A percentile compares a stretch with the other conserved stretches of the same genome.
Evolutionary conservation across 768 basidiomycete species (phyloP).

Genomic region (Kwoniella botswanensis): DNA sequence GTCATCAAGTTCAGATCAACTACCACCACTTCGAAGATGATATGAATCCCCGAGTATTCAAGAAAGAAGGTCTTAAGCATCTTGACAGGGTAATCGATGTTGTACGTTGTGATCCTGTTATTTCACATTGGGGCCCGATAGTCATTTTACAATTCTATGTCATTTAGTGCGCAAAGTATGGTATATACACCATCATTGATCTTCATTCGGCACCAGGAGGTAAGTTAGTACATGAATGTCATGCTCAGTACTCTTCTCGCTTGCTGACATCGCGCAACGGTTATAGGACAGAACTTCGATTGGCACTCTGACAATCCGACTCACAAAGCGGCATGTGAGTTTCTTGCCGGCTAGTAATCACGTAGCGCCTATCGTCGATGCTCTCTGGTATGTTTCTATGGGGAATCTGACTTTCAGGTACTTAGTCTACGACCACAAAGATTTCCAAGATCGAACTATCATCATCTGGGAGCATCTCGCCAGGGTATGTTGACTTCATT

Average conservation of each 20-base stretch:
- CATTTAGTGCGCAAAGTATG: conserved; percentile 68
- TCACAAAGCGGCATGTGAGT: conserved; percentile 48
- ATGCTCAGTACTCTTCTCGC: too few species aligned
- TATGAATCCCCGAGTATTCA: conserved; percentile 77
- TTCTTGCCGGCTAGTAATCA: background rate
- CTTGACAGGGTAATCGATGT: conserved; percentile 78
- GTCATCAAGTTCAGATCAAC: conserved; percentile 48
- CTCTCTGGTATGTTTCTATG: background rate
- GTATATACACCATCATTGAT: conserved; percentile 78
- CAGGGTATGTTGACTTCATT: conserved; percentile 41
- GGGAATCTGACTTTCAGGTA: background rate
- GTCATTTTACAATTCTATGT: background rate
- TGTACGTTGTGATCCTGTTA: conserved; percentile 24
- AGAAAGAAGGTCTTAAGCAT: conserved; percentile 75
- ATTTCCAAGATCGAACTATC: conserved; percentile 78
- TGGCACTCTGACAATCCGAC: conserved; percentile 72
- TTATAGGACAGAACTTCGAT: conserved; percentile 61
- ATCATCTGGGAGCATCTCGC: conserved; percentile 81
- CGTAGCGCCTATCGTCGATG: background rate
- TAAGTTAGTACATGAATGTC: conserved; percentile 2
- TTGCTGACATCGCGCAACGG: too few species aligned
- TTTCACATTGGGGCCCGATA: background rate
- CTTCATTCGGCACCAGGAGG: conserved; percentile 67
- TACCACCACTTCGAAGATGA: conserved; percentile 64
- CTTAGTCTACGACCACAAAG: conserved; percentile 78